phyloP scores from a whole-genome alignment of 805 yeast species.

The Kazachstania martiniae region DNA sequence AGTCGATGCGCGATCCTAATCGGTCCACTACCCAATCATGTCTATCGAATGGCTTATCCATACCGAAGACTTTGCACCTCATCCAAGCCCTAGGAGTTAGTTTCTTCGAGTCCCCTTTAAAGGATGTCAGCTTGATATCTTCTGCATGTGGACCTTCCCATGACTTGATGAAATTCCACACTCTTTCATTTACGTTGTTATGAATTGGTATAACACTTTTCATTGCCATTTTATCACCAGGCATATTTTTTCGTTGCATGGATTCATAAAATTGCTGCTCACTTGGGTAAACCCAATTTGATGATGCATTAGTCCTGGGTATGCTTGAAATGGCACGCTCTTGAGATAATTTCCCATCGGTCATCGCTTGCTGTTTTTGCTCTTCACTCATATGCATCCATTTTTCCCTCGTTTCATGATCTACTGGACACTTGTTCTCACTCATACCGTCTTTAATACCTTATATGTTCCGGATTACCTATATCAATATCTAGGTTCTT shows the following conservation, averaged over 20 bases:
- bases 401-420: slow-evolving; percentile 44
- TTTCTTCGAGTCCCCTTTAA: slow-evolving; percentile 80
- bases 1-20: slow-evolving; percentile 75
- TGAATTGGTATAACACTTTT: slow-evolving; percentile 86
- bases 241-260: slow-evolving; percentile 84
- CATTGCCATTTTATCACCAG: slow-evolving; percentile 78
- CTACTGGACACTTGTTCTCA: slow-evolving; percentile 53
- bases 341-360: slow-evolving; percentile 43
- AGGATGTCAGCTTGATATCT: slow-evolving; percentile 65
- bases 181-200: slow-evolving; percentile 84
- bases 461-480: not conserved
- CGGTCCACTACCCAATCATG: slow-evolving; percentile 90
- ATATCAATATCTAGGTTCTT: not conserved
- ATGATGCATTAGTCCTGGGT: slow-evolving; percentile 58
- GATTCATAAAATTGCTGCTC: slow-evolving; percentile 92
- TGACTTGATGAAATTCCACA: slow-evolving; percentile 71
- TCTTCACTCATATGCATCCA: slow-evolving; percentile 38
- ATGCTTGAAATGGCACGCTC: slow-evolving; percentile 72
- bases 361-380: slow-evolving; percentile 21
- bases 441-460: not conserved
- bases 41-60: slow-evolving; percentile 80
- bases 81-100: slow-evolving; percentile 82
- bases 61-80: slow-evolving; percentile 49
- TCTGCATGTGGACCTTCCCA: slow-evolving; percentile 67
- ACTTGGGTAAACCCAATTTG: slow-evolving; percentile 91